phyloP scores from a whole-genome alignment of 495 filamentous ascomycete genomes.

The Penicillium verhagenii region DNA sequence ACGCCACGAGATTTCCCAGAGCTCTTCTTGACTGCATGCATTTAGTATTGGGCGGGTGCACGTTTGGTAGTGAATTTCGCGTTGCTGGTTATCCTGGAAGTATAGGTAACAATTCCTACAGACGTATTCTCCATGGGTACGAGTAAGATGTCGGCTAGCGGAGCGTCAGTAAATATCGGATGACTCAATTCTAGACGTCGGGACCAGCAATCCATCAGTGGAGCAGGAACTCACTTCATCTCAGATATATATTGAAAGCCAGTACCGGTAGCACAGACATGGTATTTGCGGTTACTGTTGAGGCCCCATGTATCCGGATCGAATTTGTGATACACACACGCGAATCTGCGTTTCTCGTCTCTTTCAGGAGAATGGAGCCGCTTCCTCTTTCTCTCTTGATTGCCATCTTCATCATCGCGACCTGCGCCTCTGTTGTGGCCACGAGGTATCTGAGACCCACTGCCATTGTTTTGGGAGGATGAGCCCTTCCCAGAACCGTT shows the following conservation, averaged over 20 bases:
- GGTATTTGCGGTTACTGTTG: background rate
- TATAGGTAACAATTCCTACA: background rate
- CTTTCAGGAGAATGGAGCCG: background rate
- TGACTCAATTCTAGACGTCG: too few species aligned
- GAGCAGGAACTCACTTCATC: background rate
- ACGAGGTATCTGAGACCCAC: background rate
- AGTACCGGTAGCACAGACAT: background rate
- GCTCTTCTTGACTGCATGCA: background rate
- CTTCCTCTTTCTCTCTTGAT: background rate
- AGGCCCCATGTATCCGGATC: background rate
- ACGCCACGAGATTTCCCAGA: background rate
- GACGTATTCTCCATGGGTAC: background rate
- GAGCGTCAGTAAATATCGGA: too few species aligned
- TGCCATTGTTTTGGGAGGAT: background rate
- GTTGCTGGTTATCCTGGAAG: background rate
- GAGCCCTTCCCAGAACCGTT: background rate
- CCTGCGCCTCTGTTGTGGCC: background rate
- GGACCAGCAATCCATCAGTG: background rate
- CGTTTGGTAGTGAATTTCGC: background rate
- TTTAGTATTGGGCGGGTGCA: too few species aligned
- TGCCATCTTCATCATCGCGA: background rate
- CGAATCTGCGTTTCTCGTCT: background rate
- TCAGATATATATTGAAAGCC: background rate
- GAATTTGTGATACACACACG: background rate
- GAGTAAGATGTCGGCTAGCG: background rate